These are phyloP conservation scores for Hysterangium stoloniferum DNA, from an alignment of 768 basidiomycete genomes.

Conservation along the genomic window DNA sequence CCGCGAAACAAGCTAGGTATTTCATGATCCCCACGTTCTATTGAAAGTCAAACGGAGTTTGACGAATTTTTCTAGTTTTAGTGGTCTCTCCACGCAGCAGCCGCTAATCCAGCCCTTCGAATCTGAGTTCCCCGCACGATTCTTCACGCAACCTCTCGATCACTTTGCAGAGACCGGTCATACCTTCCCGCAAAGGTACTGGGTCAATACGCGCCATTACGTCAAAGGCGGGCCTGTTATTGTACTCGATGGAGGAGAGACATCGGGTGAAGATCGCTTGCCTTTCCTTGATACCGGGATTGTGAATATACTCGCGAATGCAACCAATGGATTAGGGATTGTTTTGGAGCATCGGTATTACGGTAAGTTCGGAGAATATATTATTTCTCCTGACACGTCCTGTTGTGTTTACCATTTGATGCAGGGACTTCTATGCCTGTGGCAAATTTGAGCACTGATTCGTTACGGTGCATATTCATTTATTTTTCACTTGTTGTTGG, in stretches of 20 bases:
- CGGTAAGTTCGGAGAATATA: too few species aligned
- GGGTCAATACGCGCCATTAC: conserved; percentile 84
- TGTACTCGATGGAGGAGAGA: conserved; percentile 91
- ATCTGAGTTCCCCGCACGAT: conserved; percentile 26
- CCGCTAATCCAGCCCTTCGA: background rate
- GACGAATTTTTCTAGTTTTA: background rate
- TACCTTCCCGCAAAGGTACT: conserved; percentile 85
- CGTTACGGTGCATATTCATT: conserved; percentile 52
- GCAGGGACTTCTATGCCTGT: conserved; percentile 72
- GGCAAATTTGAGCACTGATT: conserved; percentile 69
- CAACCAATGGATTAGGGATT: conserved; percentile 81
- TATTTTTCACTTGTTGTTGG: background rate
- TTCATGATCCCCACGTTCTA: background rate
- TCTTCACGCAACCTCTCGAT: conserved; percentile 81
- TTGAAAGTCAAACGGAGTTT: too few species aligned
- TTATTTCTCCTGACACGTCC: conserved; percentile 6
- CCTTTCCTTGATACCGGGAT: conserved; percentile 55
- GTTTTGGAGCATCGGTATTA: conserved; percentile 94
- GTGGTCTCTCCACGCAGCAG: background rate
- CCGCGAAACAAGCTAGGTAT: background rate
- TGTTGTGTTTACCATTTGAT: conserved; percentile 10
- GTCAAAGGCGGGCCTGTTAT: conserved; percentile 70
- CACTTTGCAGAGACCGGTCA: conserved; percentile 55
- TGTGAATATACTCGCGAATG: conserved; percentile 73
- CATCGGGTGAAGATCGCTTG: conserved; percentile 62